A percentile compares a stretch with the other conserved stretches of the same genome.
phyloP scores from a whole-genome alignment of 495 filamentous ascomycete species.

The Penicillium daleae region DNA sequence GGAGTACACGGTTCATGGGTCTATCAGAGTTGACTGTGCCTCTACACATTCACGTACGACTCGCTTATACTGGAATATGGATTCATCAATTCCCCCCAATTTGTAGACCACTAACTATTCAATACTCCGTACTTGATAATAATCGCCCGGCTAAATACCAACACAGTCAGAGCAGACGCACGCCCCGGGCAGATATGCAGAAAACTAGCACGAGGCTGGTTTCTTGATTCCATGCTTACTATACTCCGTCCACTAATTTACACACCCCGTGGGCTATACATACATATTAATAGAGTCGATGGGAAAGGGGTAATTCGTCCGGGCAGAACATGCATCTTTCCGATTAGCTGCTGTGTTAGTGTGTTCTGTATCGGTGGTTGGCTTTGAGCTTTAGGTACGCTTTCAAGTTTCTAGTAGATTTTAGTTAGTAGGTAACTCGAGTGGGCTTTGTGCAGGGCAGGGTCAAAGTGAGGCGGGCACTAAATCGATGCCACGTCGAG shows the following conservation, averaged over 20 bases:
- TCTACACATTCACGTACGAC: background rate
- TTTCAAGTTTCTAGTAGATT: no score
- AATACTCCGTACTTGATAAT: no score
- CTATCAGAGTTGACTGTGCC: background rate
- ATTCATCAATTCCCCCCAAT: background rate
- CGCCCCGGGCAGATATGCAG: slow-evolving; percentile 12
- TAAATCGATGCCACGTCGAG: slow-evolving; percentile 14
- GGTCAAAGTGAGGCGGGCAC: slow-evolving; percentile 20
- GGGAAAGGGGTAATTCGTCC: slow-evolving; percentile 1
- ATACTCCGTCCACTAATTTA: background rate
- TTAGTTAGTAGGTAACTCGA: background rate
- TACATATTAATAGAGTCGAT: background rate
- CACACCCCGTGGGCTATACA: no score
- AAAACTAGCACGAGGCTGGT: background rate
- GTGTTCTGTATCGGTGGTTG: background rate
- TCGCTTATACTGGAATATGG: background rate
- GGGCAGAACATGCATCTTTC: slow-evolving; percentile 7
- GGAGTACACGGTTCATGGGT: no score
- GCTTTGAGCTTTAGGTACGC: background rate
- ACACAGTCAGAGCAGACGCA: slow-evolving; percentile 1
- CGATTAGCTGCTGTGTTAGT: slow-evolving; percentile 10
- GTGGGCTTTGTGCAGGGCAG: background rate
- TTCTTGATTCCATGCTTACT: background rate
- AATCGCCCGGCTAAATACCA: background rate
- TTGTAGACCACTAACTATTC: no score